These are phyloP conservation scores for Acacia concinna DNA, from an alignment of 331 rosid species.

Conservation along the genomic window DNA sequence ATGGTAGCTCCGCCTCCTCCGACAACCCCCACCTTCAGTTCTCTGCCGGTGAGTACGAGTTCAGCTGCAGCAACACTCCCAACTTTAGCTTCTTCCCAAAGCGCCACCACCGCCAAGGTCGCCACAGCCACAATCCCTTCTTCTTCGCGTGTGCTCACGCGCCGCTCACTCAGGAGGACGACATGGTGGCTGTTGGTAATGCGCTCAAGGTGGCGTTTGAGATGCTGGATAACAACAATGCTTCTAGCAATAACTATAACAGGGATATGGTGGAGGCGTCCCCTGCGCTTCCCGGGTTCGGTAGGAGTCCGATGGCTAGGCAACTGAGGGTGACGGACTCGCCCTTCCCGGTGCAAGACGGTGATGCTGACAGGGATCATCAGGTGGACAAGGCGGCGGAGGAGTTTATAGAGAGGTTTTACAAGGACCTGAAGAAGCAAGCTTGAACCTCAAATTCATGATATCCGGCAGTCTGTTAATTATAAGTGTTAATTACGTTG, in stretches of 20 bases:
- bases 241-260: neutral
- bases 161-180: constrained; percentile 60
- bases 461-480: neutral
- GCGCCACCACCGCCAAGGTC: constrained; percentile 24
- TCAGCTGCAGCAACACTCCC: constrained; percentile 92
- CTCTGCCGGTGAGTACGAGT: constrained; percentile 68
- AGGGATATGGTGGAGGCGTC: constrained; percentile 44
- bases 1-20: constrained; percentile 30
- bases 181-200: constrained; percentile 28
- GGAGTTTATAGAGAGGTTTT: constrained; percentile 74
- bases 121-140: constrained; percentile 37
- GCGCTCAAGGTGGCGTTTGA: constrained; percentile 57
- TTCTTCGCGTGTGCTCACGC: constrained; percentile 61
- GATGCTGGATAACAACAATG: constrained; percentile 35
- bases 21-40: neutral
- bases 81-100: constrained; percentile 43
- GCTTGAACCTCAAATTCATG: neutral
- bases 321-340: constrained; percentile 91
- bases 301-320: constrained; percentile 61
- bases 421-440: constrained; percentile 62
- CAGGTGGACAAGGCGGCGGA: constrained; percentile 79
- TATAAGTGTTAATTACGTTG: neutral
- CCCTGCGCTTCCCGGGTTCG: constrained; percentile 68
- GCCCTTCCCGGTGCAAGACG: constrained; percentile 64
- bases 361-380: constrained; percentile 42